phyloP scores from a whole-genome alignment of 1,139 yeast species.

The Lodderomyces margitis region DNA sequence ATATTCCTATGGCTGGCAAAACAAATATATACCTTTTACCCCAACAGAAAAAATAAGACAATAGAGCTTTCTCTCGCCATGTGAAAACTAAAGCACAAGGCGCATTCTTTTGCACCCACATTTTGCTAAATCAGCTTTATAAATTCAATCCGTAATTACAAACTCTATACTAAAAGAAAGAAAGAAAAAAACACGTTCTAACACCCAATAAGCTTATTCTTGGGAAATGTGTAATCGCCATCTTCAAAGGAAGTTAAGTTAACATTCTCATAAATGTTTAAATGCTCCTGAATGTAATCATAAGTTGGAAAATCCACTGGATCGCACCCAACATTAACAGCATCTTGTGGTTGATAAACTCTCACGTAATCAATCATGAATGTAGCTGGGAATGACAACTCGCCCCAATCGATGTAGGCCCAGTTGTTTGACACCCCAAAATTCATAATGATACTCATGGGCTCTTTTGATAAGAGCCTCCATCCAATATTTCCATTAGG shows the following conservation, averaged over 20 bases:
- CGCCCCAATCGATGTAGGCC: constrained; percentile 81
- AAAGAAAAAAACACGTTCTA: not conserved
- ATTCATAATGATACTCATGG: constrained; percentile 78
- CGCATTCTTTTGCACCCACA: too few relatives aligned
- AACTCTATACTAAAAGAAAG: not conserved
- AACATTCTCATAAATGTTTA: constrained; percentile 57
- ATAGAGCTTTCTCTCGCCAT: not conserved
- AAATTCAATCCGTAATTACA: not conserved
- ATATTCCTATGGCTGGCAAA: not conserved
- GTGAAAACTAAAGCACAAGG: not conserved
- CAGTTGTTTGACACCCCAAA: constrained; percentile 78
- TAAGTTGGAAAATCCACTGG: constrained; percentile 71
- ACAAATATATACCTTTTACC: not conserved
- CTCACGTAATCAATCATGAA: constrained; percentile 75
- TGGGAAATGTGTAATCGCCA: constrained; percentile 69
- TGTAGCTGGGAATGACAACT: constrained; percentile 63
- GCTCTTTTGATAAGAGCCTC: constrained; percentile 77
- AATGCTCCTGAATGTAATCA: constrained; percentile 66
- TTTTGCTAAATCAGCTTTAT: too few relatives aligned
- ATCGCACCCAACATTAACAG: constrained; percentile 63
- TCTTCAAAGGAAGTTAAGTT: constrained; percentile 65
- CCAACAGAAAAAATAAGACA: not conserved
- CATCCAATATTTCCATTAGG: constrained; percentile 83
- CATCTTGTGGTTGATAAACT: constrained; percentile 66
- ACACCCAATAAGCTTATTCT: constrained; percentile 26